These are phyloP conservation scores for Arabidopsis hybrid DNA, from an alignment of 441 rosid genomes.

Conservation along the genomic window DNA sequence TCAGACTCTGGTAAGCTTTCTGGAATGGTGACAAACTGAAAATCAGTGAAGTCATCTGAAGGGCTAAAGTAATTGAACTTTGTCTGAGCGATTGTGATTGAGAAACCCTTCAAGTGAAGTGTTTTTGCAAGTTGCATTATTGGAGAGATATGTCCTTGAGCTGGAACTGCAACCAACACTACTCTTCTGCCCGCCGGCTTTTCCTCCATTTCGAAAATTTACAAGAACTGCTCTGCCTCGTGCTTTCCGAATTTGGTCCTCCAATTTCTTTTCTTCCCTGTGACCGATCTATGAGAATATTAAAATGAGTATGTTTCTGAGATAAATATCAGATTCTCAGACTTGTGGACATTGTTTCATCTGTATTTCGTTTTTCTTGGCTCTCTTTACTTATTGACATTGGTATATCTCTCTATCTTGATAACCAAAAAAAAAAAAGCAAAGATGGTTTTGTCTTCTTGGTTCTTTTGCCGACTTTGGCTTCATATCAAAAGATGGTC, in stretches of 20 bases:
- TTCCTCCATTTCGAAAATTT: constrained; percentile 8
- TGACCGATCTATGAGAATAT: background rate
- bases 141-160: constrained; percentile 55
- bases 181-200: constrained; percentile 16
- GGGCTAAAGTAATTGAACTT: constrained; percentile 12
- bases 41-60: constrained; percentile 36
- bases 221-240: background rate
- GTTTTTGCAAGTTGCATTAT: constrained; percentile 53
- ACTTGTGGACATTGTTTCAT: constrained; percentile 3
- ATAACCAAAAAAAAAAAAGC: background rate
- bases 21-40: constrained; percentile 42
- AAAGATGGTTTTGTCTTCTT: constrained; percentile 23
- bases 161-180: constrained; percentile 50
- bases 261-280: background rate
- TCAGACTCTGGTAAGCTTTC: constrained; percentile 37
- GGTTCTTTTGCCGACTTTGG: constrained; percentile 5
- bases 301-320: background rate
- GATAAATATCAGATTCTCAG: background rate
- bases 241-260: background rate
- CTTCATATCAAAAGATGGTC: constrained; percentile 1
- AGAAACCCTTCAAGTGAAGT: constrained; percentile 51
- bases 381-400: background rate
- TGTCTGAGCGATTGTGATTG: constrained; percentile 33
- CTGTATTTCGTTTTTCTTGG: background rate
- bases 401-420: constrained; percentile 23